These are phyloP conservation scores for Sphaerulina vaccinii DNA, from an alignment of 2,329 filamentous ascomycete genomes.

Conservation along the genomic window DNA sequence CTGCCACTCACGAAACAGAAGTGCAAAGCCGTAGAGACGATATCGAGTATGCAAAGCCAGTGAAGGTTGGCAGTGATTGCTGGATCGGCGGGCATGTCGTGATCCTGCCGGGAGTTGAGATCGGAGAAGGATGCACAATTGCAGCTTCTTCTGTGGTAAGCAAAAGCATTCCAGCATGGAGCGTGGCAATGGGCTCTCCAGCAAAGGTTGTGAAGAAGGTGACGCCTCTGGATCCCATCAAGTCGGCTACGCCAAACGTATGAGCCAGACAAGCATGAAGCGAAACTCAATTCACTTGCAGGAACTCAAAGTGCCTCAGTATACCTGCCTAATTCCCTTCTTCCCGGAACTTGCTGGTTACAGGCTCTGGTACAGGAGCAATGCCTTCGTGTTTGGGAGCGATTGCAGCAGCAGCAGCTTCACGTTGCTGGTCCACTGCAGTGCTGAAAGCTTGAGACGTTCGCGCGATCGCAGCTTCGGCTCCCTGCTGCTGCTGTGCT, in stretches of 20 bases:
- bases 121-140: conserved; percentile 28
- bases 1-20: conserved; percentile 54
- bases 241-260: conserved; percentile 1
- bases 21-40: conserved; percentile 49
- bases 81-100: conserved; percentile 27
- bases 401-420: conserved; percentile 3
- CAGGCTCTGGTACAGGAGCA: background rate
- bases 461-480: conserved; percentile 7
- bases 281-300: background rate
- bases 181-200: conserved; percentile 28
- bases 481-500: conserved; percentile 5
- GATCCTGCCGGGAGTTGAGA: conserved; percentile 29
- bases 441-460: conserved; percentile 9
- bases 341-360: background rate
- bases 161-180: conserved; percentile 25
- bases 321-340: background rate
- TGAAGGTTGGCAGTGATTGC: conserved; percentile 45
- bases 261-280: background rate
- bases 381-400: conserved; percentile 5
- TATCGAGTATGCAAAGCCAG: conserved; percentile 51
- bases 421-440: conserved; percentile 8
- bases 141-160: conserved; percentile 27
- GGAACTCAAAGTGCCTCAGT: background rate
- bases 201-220: conserved; percentile 28
- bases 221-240: conserved; percentile 15